These are phyloP conservation scores for Wallacemonas sp. DNA, from an alignment of 208 protist species.

Conservation along the genomic window DNA sequence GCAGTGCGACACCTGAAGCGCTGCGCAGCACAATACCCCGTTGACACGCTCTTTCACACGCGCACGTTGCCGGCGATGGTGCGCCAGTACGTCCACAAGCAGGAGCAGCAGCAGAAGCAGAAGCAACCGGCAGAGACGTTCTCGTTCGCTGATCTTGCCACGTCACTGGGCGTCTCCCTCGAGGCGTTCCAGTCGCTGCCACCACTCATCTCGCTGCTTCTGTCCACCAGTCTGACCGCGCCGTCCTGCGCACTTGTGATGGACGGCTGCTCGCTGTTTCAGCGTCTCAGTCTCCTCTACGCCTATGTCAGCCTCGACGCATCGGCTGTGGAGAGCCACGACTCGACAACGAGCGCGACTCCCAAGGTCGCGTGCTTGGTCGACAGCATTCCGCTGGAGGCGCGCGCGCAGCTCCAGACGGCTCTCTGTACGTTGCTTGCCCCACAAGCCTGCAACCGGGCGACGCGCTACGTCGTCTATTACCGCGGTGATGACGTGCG, in stretches of 20 bases:
- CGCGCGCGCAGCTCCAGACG: constrained; percentile 20
- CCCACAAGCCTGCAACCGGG: constrained; percentile 60
- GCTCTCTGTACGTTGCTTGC: constrained; percentile 42
- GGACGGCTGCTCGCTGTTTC: constrained; percentile 49
- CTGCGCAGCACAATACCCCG: constrained; percentile 42
- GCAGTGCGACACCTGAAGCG: constrained; percentile 25
- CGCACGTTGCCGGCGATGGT: constrained; percentile 54
- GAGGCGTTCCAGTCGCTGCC: not conserved
- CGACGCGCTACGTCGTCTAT: constrained; percentile 82
- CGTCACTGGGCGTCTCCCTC: not conserved
- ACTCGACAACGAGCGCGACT: not conserved
- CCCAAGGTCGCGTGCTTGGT: not conserved
- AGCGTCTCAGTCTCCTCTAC: constrained; percentile 67
- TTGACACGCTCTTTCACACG: constrained; percentile 26
- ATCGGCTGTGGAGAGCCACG: not conserved
- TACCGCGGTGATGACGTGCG: constrained; percentile 83
- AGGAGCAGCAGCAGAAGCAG: constrained; percentile 26
- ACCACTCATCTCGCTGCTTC: not conserved
- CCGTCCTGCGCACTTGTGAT: not conserved
- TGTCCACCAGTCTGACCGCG: not conserved
- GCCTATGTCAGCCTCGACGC: constrained; percentile 22
- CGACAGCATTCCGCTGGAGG: constrained; percentile 1
- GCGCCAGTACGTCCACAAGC: constrained; percentile 44
- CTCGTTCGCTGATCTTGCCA: not conserved
- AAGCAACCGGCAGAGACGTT: not conserved